These are phyloP conservation scores for Dorcoceras hygrometricum DNA, from an alignment of 257 asterid genomes.

Conservation along the genomic window DNA sequence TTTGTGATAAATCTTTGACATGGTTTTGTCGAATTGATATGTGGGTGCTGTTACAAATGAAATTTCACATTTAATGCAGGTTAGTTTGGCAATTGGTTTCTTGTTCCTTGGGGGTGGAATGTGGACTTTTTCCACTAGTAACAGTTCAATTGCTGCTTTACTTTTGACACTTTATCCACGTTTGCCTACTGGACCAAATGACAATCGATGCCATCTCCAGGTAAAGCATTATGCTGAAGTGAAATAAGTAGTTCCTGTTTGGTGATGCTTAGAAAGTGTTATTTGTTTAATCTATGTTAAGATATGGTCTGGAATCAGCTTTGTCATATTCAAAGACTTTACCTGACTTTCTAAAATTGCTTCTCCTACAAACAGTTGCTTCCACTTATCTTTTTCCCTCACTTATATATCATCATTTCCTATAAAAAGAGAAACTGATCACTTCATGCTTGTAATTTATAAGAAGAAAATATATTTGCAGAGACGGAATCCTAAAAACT, in stretches of 20 bases:
- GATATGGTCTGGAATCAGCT: constrained; percentile 10
- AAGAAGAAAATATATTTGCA: too few species aligned
- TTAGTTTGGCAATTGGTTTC: constrained; percentile 90
- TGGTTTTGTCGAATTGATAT: constrained; percentile 1
- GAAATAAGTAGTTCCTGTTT: constrained; percentile 2
- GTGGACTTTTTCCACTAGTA: constrained; percentile 93
- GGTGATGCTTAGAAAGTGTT: constrained; percentile 16
- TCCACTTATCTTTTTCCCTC: too few species aligned
- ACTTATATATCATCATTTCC: too few species aligned
- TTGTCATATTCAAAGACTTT: constrained; percentile 1
- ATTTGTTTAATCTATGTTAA: constrained; percentile 1
- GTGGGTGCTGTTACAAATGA: constrained; percentile 17
- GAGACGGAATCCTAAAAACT: too few species aligned
- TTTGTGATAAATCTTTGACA: neutral
- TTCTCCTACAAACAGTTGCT: neutral
- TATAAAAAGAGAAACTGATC: too few species aligned
- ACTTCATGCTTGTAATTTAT: too few species aligned
- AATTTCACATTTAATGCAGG: constrained; percentile 45
- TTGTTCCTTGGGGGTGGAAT: constrained; percentile 96
- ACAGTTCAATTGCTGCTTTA: constrained; percentile 83
- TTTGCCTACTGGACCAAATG: constrained; percentile 94
- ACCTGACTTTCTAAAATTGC: neutral
- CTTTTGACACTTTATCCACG: constrained; percentile 91
- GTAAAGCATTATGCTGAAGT: constrained; percentile 38
- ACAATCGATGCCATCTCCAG: constrained; percentile 99